A percentile compares a stretch with the other conserved stretches of the same genome.
phyloP scores from a whole-genome alignment of 2,329 filamentous ascomycete species.

The Claviceps sp. region DNA sequence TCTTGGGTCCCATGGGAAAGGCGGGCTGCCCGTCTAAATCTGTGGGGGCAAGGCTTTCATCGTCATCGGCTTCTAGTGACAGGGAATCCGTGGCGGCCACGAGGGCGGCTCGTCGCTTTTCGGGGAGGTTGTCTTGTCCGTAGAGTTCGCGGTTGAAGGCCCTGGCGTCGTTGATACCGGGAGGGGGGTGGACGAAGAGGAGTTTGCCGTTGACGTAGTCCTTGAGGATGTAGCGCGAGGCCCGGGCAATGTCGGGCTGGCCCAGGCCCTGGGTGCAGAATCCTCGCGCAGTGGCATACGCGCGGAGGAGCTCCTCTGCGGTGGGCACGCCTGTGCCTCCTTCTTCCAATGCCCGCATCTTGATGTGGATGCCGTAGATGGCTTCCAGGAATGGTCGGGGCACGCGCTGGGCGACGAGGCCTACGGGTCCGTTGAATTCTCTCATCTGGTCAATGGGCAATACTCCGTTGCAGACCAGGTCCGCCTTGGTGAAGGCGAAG shows the following conservation, averaged over 20 bases:
- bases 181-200: slow-evolving; percentile 81
- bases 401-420: slow-evolving; percentile 71
- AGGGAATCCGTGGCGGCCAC: slow-evolving; percentile 34
- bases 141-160: slow-evolving; percentile 88
- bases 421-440: slow-evolving; percentile 78
- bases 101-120: slow-evolving; percentile 60
- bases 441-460: slow-evolving; percentile 92
- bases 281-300: slow-evolving; percentile 79
- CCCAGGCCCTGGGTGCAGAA: slow-evolving; percentile 83
- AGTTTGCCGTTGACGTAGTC: slow-evolving; percentile 97
- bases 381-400: slow-evolving; percentile 83
- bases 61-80: slow-evolving; percentile 20
- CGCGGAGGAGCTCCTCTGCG: slow-evolving; percentile 67
- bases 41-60: slow-evolving; percentile 15
- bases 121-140: slow-evolving; percentile 66
- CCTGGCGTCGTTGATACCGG: slow-evolving; percentile 52
- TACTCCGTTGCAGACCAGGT: slow-evolving; percentile 88
- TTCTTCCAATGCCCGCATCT: slow-evolving; percentile 69
- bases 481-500: slow-evolving; percentile 91
- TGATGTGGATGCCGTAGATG: slow-evolving; percentile 84
- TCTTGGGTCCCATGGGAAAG: slow-evolving; percentile 54
- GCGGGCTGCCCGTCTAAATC: slow-evolving; percentile 33
- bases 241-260: slow-evolving; percentile 84
- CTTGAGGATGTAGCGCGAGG: slow-evolving; percentile 80
- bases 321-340: slow-evolving; percentile 82